phyloP scores from a whole-genome alignment of 2,329 filamentous ascomycete species.

The Colletotrichum eleusines region DNA sequence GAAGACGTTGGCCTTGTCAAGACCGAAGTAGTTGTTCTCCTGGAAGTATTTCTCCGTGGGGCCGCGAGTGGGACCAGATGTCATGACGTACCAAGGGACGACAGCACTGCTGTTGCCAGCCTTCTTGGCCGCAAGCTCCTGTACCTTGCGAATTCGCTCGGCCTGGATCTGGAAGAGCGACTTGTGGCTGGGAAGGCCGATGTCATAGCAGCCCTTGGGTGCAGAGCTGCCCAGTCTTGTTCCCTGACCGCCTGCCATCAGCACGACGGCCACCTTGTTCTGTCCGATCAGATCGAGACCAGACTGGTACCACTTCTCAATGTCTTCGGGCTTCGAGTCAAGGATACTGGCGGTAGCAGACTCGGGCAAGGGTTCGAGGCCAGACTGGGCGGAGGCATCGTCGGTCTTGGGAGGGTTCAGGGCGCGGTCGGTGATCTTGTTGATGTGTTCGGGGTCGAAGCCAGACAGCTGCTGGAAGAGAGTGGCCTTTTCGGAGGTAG shows the following conservation, averaged over 20 bases:
- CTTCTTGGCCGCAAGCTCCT: slow-evolving; percentile 82
- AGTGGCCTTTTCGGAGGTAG: slow-evolving; percentile 76
- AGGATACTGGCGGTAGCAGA: slow-evolving; percentile 90
- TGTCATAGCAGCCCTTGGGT: slow-evolving; percentile 98
- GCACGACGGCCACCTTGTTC: slow-evolving; percentile 84
- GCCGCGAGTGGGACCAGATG: slow-evolving; percentile 90
- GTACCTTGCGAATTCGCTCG: slow-evolving; percentile 89
- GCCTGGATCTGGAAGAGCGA: slow-evolving; percentile 98
- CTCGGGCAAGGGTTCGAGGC: slow-evolving; percentile 88
- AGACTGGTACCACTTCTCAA: slow-evolving; percentile 86
- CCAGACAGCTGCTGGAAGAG: slow-evolving; percentile 85
- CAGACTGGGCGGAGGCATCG: slow-evolving; percentile 60
- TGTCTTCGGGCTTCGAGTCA: slow-evolving; percentile 83
- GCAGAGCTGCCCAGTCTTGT: slow-evolving; percentile 94
- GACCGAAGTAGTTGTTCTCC: slow-evolving; percentile 90
- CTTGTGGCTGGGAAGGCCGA: slow-evolving; percentile 92
- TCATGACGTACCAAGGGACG: slow-evolving; percentile 99
- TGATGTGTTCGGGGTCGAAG: slow-evolving; percentile 90
- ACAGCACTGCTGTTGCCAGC: slow-evolving; percentile 65
- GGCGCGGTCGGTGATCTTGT: slow-evolving; percentile 84
- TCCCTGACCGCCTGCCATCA: slow-evolving; percentile 98
- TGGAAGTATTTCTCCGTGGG: slow-evolving; percentile 96
- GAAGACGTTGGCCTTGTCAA: slow-evolving; percentile 85
- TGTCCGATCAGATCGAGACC: slow-evolving; percentile 84
- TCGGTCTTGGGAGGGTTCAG: slow-evolving; percentile 80